Conservation (phyloP, 441 rosid genomes). For the Populus trichocarpa region DNA sequence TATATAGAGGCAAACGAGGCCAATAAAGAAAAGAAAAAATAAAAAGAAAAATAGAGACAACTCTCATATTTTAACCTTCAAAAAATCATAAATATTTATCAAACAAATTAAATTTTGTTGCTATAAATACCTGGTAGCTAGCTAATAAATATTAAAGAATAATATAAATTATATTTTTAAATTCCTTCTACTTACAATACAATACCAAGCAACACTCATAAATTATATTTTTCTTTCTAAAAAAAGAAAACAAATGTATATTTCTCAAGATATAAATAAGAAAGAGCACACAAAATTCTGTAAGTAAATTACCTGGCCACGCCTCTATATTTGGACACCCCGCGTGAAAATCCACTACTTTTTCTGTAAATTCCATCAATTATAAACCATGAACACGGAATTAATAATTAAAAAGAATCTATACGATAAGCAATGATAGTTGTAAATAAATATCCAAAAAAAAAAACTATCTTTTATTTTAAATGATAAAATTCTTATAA, state of each 20-base stretch:
- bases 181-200: too few species aligned
- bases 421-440: too few species aligned
- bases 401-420: too few species aligned
- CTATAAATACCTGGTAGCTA: too few species aligned
- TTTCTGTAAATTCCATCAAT: slow-evolving; percentile 40
- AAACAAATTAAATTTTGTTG: too few species aligned
- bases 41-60: background rate
- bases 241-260: background rate
- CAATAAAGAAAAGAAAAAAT: too few species aligned
- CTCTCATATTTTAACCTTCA: background rate
- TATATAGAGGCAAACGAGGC: too few species aligned
- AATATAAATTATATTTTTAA: too few species aligned
- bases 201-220: too few species aligned
- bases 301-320: slow-evolving; percentile 61
- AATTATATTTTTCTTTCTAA: background rate
- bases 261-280: background rate
- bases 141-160: too few species aligned
- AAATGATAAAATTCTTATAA: background rate
- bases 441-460: background rate
- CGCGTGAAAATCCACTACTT: slow-evolving; percentile 91
- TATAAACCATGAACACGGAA: background rate
- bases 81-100: background rate
- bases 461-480: too few species aligned
- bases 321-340: slow-evolving; percentile 88
- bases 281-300: background rate